Base-by-base conservation (phyloP, 192 early-diverging fungal genomes). In the Rhizoclosmatium globosum region DNA sequence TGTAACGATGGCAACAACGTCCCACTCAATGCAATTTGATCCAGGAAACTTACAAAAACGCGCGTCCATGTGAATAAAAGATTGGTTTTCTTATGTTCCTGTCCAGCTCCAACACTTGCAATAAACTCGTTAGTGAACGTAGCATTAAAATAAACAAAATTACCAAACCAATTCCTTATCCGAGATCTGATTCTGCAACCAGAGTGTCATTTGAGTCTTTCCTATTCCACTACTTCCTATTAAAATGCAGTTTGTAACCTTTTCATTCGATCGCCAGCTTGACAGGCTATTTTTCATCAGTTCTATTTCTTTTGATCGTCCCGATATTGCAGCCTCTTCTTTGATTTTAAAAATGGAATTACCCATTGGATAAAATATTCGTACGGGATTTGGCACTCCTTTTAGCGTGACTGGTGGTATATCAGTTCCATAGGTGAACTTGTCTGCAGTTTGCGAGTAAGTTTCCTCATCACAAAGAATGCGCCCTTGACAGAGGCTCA, bases 381-480 rank as follows among this genome's bases (percentile, higher is more conserved):
- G n/a, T 15, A 69, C 21, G 15, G 2, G n/a, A 2, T 43, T 3
- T 47, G 45, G 42, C 2, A 48, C 38, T 47, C 71, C 73, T 74
- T 74, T 74, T 38, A 74, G 47, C 43, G 21, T 9, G 1, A 74
- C 73, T 45, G 39, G 31, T 2, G 73, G 73, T 62, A 74, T 74
- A 45, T 60, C 47, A 38, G 11, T 44, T 0, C 58, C 61, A 45
- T 60, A 74, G 9, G 31, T 15, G 44, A 50, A 56, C 7, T 7
- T 23, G 1, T 68, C 76, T n/a, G n/a, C n/a, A 17, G 74, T 65
- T 62, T 56, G 38, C n/a, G 2, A 13, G 39, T 65, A 76, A 11
- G 74, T 65, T 42, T 56, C 42, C 11, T 66, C 61, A 23, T 76
- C 74, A 15, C 74, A 76, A 9, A 76, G 61, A 47, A 76, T 44